Conservation (phyloP, 768 basidiomycete species). For the Leccinum pellstonianum region DNA sequence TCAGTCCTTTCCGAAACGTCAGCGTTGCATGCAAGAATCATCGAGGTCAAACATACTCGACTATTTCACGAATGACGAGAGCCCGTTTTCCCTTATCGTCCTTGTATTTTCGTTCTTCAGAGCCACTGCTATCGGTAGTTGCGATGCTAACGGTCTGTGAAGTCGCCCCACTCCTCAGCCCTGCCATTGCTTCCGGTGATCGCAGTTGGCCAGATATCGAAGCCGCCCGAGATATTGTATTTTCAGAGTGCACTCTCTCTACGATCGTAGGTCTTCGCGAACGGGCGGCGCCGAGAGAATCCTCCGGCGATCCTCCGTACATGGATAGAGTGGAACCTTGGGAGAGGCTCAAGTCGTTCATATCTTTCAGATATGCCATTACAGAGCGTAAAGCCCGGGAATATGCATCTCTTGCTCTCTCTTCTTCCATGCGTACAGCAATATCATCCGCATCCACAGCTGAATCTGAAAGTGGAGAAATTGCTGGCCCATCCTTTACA, state of each 20-base stretch:
- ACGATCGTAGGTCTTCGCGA: slow-evolving; percentile 67
- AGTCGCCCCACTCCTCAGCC: slow-evolving; percentile 56
- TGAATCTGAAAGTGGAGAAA: slow-evolving; percentile 43
- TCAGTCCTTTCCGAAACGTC: slow-evolving; percentile 66
- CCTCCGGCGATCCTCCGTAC: slow-evolving; percentile 54
- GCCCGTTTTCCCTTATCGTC: slow-evolving; percentile 85
- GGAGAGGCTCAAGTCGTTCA: slow-evolving; percentile 84
- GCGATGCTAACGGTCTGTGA: slow-evolving; percentile 73
- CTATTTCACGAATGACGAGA: slow-evolving; percentile 86
- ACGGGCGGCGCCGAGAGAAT: slow-evolving; percentile 38
- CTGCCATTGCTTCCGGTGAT: slow-evolving; percentile 60
- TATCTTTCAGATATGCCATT: slow-evolving; percentile 94
- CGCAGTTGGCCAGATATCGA: slow-evolving; percentile 59
- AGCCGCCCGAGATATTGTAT: slow-evolving; percentile 52
- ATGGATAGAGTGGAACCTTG: slow-evolving; percentile 56
- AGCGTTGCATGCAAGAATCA: slow-evolving; percentile 3
- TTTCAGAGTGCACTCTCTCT: slow-evolving; percentile 45
- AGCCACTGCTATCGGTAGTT: slow-evolving; percentile 69
- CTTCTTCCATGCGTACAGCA: slow-evolving; percentile 62
- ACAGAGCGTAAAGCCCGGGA: slow-evolving; percentile 83
- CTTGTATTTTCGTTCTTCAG: slow-evolving; percentile 86
- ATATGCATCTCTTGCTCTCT: slow-evolving; percentile 67
- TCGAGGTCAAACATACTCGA: slow-evolving; percentile 58
- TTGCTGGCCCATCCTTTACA: slow-evolving; percentile 30
- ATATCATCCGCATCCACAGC: slow-evolving; percentile 43